Conservation (phyloP, 768 basidiomycete species). For the Crepidotus variabilis region DNA sequence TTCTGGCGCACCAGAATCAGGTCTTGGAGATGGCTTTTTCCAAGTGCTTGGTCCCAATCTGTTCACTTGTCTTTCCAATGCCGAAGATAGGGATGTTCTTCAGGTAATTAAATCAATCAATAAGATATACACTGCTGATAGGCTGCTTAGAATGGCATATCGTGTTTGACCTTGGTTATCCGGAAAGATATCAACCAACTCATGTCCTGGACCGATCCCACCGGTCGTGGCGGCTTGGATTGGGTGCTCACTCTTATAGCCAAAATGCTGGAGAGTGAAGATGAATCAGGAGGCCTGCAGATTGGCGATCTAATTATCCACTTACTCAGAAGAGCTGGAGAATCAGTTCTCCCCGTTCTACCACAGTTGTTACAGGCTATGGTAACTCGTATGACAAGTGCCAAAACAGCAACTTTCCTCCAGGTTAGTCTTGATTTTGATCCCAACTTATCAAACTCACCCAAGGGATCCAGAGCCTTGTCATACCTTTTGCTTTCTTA, state of each 20-base stretch:
- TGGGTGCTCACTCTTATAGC: constrained; percentile 74
- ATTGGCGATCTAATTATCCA: constrained; percentile 96
- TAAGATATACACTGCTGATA: background rate
- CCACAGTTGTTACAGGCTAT: constrained; percentile 86
- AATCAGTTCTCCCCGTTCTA: constrained; percentile 76
- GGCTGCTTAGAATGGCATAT: constrained; percentile 67
- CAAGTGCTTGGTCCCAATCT: constrained; percentile 68
- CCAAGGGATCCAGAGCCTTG: constrained; percentile 63
- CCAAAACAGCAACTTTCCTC: constrained; percentile 87
- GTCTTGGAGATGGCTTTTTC: constrained; percentile 81
- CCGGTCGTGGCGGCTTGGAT: constrained; percentile 72
- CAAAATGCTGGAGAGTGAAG: constrained; percentile 69
- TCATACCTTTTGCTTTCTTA: constrained; percentile 92
- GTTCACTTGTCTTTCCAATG: constrained; percentile 60
- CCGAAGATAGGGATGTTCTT: constrained; percentile 85
- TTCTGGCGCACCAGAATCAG: constrained; percentile 55
- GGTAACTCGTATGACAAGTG: constrained; percentile 73
- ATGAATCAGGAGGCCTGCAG: constrained; percentile 90
- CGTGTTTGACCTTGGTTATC: constrained; percentile 77
- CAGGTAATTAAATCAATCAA: constrained; percentile 43
- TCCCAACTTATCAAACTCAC: background rate
- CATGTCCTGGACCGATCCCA: constrained; percentile 65
- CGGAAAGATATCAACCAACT: constrained; percentile 86
- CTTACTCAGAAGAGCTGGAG: constrained; percentile 79
- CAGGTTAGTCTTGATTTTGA: constrained; percentile 47